Conservation (phyloP, 208 protist genomes). For the Trypanosoma scelopori region DNA sequence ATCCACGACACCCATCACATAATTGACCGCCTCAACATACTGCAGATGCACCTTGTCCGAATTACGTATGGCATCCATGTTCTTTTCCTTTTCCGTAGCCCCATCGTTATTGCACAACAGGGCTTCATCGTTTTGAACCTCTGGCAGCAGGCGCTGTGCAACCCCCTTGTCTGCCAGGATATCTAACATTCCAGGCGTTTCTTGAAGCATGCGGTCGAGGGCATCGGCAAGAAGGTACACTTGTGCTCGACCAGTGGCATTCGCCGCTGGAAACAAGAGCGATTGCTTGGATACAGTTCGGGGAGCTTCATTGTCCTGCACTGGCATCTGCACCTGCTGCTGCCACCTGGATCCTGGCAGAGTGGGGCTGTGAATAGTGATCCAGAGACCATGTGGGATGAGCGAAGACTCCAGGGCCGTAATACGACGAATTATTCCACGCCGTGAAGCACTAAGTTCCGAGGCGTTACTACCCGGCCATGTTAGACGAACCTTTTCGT, state of each 20-base stretch:
- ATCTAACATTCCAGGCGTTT: constrained; percentile 47
- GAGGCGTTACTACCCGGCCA: constrained; percentile 11
- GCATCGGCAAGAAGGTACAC: constrained; percentile 83
- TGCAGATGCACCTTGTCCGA: constrained; percentile 46
- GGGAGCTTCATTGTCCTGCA: neutral
- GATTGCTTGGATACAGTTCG: neutral
- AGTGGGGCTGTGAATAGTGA: constrained; percentile 38
- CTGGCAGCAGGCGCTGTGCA: constrained; percentile 58
- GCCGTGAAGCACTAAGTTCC: constrained; percentile 24
- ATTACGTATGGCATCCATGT: constrained; percentile 30
- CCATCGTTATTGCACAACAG: neutral
- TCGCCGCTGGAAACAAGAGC: constrained; percentile 59
- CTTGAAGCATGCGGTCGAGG: constrained; percentile 76
- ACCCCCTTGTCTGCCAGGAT: constrained; percentile 57
- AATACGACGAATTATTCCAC: constrained; percentile 44
- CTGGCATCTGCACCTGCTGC: neutral
- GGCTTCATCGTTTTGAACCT: neutral
- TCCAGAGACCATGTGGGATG: constrained; percentile 75
- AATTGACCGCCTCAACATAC: constrained; percentile 60
- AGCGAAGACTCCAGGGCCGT: constrained; percentile 54
- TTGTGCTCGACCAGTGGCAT: constrained; percentile 69
- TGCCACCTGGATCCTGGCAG: constrained; percentile 19
- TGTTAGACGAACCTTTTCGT: constrained; percentile 50
- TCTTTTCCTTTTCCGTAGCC: constrained; percentile 21
- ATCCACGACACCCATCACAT: constrained; percentile 68